A percentile compares a stretch with the other conserved stretches of the same genome.
phyloP scores from a whole-genome alignment of 2,329 filamentous ascomycete genomes.

The Cladophialophora carrionii region DNA sequence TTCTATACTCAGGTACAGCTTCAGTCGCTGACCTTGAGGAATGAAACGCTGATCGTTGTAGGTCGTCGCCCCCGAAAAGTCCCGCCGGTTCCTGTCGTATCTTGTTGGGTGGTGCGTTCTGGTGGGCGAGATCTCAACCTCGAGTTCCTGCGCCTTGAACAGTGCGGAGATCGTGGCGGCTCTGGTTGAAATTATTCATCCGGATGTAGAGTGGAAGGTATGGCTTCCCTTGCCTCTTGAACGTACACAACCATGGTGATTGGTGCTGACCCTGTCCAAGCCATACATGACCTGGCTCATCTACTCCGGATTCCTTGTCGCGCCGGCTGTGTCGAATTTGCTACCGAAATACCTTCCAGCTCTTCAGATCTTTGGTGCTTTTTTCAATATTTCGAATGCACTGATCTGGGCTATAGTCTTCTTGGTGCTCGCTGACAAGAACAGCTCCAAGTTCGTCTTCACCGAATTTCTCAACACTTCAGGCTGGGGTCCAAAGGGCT shows the following conservation, averaged over 20 bases:
- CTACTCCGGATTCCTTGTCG: conserved; percentile 32
- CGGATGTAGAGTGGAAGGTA: conserved; percentile 32
- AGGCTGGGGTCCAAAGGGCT: conserved; percentile 52
- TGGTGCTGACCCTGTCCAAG: conserved; percentile 20
- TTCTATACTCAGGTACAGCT: conserved; percentile 31
- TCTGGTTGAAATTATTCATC: conserved; percentile 32
- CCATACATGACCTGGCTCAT: conserved; percentile 35
- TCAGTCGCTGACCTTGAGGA: background rate
- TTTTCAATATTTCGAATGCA: conserved; percentile 33
- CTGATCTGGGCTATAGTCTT: conserved; percentile 34
- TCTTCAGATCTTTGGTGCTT: conserved; percentile 32
- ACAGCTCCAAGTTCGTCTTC: conserved; percentile 55
- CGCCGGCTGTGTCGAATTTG: conserved; percentile 31
- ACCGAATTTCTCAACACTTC: conserved; percentile 56
- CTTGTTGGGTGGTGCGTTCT: conserved; percentile 34
- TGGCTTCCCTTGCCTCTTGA: background rate
- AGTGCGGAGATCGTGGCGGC: conserved; percentile 34
- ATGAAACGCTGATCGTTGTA: conserved; percentile 3
- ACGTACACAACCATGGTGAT: background rate
- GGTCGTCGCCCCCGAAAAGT: conserved; percentile 30
- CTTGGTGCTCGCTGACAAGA: conserved; percentile 34
- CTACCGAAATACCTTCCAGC: conserved; percentile 31
- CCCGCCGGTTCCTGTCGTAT: conserved; percentile 30
- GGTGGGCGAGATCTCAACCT: conserved; percentile 34
- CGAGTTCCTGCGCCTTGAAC: conserved; percentile 32